Base-by-base conservation (phyloP, 352 stramenopile genomes). In the Elongisporangium anandrum region DNA sequence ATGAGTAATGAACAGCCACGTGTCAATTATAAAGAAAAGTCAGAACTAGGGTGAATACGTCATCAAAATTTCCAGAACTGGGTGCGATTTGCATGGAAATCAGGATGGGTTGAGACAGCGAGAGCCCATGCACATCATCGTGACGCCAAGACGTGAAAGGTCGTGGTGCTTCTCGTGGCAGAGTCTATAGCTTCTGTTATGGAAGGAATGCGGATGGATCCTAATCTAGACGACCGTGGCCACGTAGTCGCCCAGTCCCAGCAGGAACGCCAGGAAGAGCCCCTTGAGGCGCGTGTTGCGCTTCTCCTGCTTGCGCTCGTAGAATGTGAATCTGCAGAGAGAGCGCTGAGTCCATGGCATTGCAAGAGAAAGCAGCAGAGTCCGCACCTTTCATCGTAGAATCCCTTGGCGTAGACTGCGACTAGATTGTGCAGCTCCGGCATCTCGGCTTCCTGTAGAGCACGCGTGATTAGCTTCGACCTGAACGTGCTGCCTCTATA, bases 321-420 rank as follows among this genome's bases (percentile, higher is more conserved):
- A 68, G 41, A 81, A 88, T 22, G 52, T 69, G 58, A 73, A 81
- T 65, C 79, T 89, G 64, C 21, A 61, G 20, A 13, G 21, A 50
- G 26, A 23, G 13, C n/a, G n/a, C 55, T 48, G 22, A 54, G 29
- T 49, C n/a, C 50, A 59, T 23, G 9, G 13, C 21, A 38, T 2
- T 41, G 10, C 19, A 54, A 34, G 50, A 23, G 19, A 29, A 13
- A 20, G 29, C 38, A 41, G 20, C 12, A 54, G 21, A 55, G 9
- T n/a, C 53, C 66, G 49, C 19, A 81, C 77, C 81, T 73, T 21
- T 87, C 79, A 53, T 87, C 68, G 62, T 87, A 89, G 41, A 86
- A 75, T 10, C 81, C 81, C 65, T 91, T 91, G 15, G 79, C 65
- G 67, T 89, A 91, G 22, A 91, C 66, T 12, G 65, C 68, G 10